Evolutionary conservation across 352 stramenopile genomes (phyloP), one percentile per base, ranked within the genome.

Genomic region (Globisporangium iwayamae): DNA sequence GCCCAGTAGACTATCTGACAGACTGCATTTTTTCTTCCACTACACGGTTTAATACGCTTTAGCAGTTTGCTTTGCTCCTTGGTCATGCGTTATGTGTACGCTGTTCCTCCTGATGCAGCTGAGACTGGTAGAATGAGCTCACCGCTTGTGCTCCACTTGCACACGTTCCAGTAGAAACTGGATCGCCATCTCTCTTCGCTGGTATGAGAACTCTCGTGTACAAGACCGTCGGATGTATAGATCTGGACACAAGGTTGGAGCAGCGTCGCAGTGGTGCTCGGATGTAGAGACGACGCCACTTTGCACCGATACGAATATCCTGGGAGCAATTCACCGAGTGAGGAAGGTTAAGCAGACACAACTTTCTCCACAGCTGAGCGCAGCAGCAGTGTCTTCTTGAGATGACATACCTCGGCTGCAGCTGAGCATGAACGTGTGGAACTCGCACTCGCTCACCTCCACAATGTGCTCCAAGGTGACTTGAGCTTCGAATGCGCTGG

Each of bases 161-260:
- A 88, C 8, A 85, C 69, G 30, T 61, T 59, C 79, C 77, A 86
- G 57, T 89, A 87, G 56, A 85, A 85, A 4, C 70, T 60, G 22
- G 64, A 58, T 59, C 66, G 69, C 65, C 68, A 88, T 51, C 60
- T 54, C 6, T 60, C 56, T 28, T 71, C 60, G 3, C 39, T 48
- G 0, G 39, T 55, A 5, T 75, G 60, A 14, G 58, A 65, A 20
- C 54, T 62, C 52, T 87, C 73, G 60, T 74, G 72, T 48, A 83
- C 38, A n/a, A 85, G 68, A 20, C 76, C 78, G 0, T 64, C 54
- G 34, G 57, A 66, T n/a, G 74, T 71, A 63, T 85, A 91, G 7
- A 91, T 69, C 65, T 91, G 76, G 39, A 88, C 57, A 11, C 72
- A 73, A 62, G 78, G 73, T 20, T 56, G 65, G 47, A 76, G 59